A percentile compares a stretch with the other conserved stretches of the same genome.
These are phyloP conservation scores for Populus davidiana DNA, from an alignment of 345 rosid species.

Conservation along the genomic window DNA sequence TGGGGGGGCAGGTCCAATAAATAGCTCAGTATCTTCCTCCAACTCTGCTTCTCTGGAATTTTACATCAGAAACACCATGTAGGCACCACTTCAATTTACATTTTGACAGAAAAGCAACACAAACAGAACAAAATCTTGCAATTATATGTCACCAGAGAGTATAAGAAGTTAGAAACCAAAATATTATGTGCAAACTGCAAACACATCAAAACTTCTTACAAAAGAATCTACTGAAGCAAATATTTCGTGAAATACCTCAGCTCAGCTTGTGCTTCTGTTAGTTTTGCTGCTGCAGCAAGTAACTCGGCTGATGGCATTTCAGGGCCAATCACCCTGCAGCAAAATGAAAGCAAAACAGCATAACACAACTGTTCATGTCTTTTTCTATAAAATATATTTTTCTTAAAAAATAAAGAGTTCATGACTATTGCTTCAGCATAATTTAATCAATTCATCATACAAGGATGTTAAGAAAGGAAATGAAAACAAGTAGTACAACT, in stretches of 20 bases:
- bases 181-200: neutral
- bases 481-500: neutral
- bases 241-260: slow-evolving; percentile 46
- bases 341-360: slow-evolving; percentile 12
- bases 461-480: neutral
- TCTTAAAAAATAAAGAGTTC: neutral
- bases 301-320: slow-evolving; percentile 92
- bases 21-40: slow-evolving; percentile 72
- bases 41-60: slow-evolving; percentile 72
- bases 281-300: slow-evolving; percentile 90
- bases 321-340: slow-evolving; percentile 77
- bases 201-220: neutral
- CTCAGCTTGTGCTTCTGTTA: slow-evolving; percentile 89
- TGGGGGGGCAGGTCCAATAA: slow-evolving; percentile 90
- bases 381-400: neutral
- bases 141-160: neutral
- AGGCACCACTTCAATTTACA: slow-evolving; percentile 1
- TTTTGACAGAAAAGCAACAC: neutral
- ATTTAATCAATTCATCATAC: neutral
- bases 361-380: neutral
- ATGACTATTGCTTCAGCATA: neutral
- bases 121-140: neutral
- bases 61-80: slow-evolving; percentile 9
- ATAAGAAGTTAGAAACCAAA: neutral
- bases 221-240: neutral